Percentiles rank a stretch among this genome's conserved stretches.
These are phyloP conservation scores for Chaetomium globosum DNA, from an alignment of 2,329 filamentous ascomycete species.

Conservation along the genomic window DNA sequence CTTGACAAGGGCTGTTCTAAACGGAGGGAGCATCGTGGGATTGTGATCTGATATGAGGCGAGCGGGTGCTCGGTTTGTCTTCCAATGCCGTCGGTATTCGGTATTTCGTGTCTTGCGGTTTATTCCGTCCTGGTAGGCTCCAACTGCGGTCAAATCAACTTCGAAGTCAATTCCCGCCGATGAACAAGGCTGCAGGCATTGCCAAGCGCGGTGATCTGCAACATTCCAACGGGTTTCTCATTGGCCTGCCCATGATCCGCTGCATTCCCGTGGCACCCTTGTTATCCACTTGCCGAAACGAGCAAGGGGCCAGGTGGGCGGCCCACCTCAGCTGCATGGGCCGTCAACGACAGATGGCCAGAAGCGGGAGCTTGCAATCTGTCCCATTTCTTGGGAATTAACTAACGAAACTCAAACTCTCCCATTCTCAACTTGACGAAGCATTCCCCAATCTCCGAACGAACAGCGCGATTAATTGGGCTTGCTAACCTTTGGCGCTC, in stretches of 20 bases:
- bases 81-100: not conserved
- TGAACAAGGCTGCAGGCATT: not conserved
- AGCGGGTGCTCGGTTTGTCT: not conserved
- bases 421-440: slow-evolving; percentile 2
- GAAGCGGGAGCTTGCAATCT: slow-evolving; percentile 37
- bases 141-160: not conserved
- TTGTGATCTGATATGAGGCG: not conserved
- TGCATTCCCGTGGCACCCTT: slow-evolving; percentile 26
- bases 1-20: slow-evolving; percentile 21
- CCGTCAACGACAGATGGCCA: slow-evolving; percentile 37
- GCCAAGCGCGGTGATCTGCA: slow-evolving; percentile 21
- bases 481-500: too few species aligned
- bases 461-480: not conserved
- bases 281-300: slow-evolving; percentile 21
- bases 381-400: slow-evolving; percentile 32
- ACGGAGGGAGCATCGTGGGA: slow-evolving; percentile 6
- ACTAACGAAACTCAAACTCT: not conserved
- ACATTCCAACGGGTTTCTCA: not conserved
- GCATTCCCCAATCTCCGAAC: not conserved
- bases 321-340: slow-evolving; percentile 25
- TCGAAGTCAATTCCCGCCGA: not conserved
- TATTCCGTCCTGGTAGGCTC: not conserved
- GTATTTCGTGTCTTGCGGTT: not conserved
- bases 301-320: slow-evolving; percentile 20
- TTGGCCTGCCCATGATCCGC: slow-evolving; percentile 12